These are phyloP conservation scores for Truncatella angustata DNA, from an alignment of 2,329 filamentous ascomycete genomes.

Conservation along the genomic window DNA sequence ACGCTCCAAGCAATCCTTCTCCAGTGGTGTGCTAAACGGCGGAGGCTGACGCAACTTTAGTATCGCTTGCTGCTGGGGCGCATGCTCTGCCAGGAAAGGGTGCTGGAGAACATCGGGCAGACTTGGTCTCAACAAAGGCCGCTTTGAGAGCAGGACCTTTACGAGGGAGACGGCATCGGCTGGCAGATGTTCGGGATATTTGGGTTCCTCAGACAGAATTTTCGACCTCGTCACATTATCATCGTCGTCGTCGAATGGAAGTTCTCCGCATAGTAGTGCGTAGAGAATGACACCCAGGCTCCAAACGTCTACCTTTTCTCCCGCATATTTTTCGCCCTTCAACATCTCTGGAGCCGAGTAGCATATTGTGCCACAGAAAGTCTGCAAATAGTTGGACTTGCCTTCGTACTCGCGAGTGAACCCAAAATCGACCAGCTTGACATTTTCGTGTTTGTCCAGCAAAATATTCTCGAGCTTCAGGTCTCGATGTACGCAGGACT, in stretches of 20 bases:
- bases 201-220: slow-evolving; percentile 83
- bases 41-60: slow-evolving; percentile 76
- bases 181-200: slow-evolving; percentile 77
- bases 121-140: slow-evolving; percentile 77
- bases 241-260: slow-evolving; percentile 96
- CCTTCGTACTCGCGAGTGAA: slow-evolving; percentile 98
- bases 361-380: slow-evolving; percentile 95
- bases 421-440: slow-evolving; percentile 96
- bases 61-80: slow-evolving; percentile 84
- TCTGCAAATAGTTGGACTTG: slow-evolving; percentile 90
- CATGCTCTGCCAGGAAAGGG: slow-evolving; percentile 83
- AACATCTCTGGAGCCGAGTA: slow-evolving; percentile 99
- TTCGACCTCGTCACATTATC: slow-evolving; percentile 81
- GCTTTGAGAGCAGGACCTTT: slow-evolving; percentile 80
- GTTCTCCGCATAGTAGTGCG: slow-evolving; percentile 76
- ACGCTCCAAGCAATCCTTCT: slow-evolving; percentile 86
- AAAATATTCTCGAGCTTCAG: slow-evolving; percentile 96
- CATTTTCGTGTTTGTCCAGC: slow-evolving; percentile 93
- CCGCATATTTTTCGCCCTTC: slow-evolving; percentile 95
- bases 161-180: slow-evolving; percentile 76
- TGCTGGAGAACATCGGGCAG: slow-evolving; percentile 84
- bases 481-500: slow-evolving; percentile 94
- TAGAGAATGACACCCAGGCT: slow-evolving; percentile 84
- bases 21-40: slow-evolving; percentile 80
- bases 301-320: slow-evolving; percentile 97